Conservation (phyloP, 2,329 filamentous ascomycete species). For the Thelonectria discophora region DNA sequence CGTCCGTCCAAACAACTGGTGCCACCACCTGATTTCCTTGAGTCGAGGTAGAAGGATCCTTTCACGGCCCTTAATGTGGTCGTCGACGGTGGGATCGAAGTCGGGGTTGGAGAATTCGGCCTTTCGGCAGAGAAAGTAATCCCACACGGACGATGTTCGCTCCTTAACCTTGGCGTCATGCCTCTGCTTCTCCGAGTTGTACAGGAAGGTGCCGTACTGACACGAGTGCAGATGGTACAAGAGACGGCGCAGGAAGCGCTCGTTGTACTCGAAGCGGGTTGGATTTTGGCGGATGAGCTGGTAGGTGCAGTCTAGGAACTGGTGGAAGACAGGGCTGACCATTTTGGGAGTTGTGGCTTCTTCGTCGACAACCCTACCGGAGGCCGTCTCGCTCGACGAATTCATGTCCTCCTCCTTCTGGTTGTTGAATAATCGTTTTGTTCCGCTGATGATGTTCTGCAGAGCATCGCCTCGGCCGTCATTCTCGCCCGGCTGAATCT, state of each 20-base stretch:
- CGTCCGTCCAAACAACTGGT: constrained; percentile 82
- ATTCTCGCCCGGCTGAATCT: constrained; percentile 68
- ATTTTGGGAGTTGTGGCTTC: constrained; percentile 86
- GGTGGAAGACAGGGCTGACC: constrained; percentile 95
- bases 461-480: constrained; percentile 76
- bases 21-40: constrained; percentile 91
- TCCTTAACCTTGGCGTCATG: constrained; percentile 73
- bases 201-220: constrained; percentile 96
- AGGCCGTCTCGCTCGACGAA: constrained; percentile 52
- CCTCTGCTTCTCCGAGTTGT: constrained; percentile 92
- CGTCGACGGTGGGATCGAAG: constrained; percentile 79
- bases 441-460: constrained; percentile 86
- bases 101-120: constrained; percentile 83
- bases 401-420: constrained; percentile 73
- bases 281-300: constrained; percentile 88
- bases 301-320: constrained; percentile 94
- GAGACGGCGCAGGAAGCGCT: constrained; percentile 87
- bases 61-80: constrained; percentile 81
- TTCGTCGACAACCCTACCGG: constrained; percentile 55
- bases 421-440: constrained; percentile 89
- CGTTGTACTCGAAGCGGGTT: constrained; percentile 93
- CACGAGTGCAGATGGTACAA: constrained; percentile 95
- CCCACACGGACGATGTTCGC: constrained; percentile 89
- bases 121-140: constrained; percentile 86
- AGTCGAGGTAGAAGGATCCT: constrained; percentile 82